Evolutionary conservation across 129 eudicot genomes (phyloP), one percentile per base, ranked within the genome.

Genomic region (Pittosporum tobira): DNA sequence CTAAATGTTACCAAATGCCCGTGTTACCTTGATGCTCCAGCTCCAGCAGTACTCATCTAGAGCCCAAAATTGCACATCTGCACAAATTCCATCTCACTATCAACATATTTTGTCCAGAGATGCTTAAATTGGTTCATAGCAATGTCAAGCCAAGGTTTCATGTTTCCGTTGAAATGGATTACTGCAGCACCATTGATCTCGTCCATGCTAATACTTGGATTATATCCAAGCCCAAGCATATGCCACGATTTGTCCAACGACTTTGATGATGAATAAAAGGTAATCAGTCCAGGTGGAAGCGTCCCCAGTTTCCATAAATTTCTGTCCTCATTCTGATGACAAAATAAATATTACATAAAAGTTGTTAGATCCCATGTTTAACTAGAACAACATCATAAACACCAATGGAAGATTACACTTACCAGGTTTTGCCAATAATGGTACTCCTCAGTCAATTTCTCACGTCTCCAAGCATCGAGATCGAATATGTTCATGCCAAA

Each of bases 141-240:
- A 69, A 87, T 87, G 66, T 87, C 96, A 37, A 87, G 93, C 96
- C 96, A 87, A 34, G 96, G 96, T 71, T 87, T 87, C 96, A 87
- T 87, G 79, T 81, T 79, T 51, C 96, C 96, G 15, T 77, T 80
- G 65, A 75, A 87, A 75, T 87, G 96, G 60, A 82, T 74, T 36
- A 82, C 89, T 1, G 89, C 89, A 45, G 84, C 89, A 25, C 66
- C 72, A 25, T 54, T 71, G 27, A 87, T 83, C 59, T 78, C 83
- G 64, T 87, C 93, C 93, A 75, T 79, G 61, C 96, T 87, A 48
- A 87, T 77, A 66, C 93, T 79, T 3, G 96, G 96, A 46, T 87
- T 87, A 43, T 77, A 70, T 64, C 96, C 96, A 57, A 87, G 96
- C 40, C 96, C 96, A 60, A 80, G 85, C 14, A 87, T 81, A 72